Evolutionary conservation across 805 yeast species (phyloP).

Genomic region (Spathaspora hagerdaliae): DNA sequence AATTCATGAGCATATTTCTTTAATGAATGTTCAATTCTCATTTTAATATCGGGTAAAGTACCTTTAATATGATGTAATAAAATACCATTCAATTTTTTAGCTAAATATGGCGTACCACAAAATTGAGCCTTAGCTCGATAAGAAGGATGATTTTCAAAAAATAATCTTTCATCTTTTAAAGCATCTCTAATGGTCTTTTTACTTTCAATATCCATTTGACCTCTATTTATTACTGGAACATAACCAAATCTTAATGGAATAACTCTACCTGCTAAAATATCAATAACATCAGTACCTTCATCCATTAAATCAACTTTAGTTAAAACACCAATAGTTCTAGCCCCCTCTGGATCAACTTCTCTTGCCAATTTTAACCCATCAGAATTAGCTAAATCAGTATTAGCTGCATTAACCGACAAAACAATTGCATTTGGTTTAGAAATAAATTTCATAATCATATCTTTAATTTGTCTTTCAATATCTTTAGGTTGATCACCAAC

Average conservation of each 20-base stretch:
- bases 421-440: conserved; percentile 94
- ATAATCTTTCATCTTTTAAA: conserved; percentile 70
- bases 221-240: conserved; percentile 95
- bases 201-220: conserved; percentile 91
- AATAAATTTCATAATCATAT: conserved; percentile 87
- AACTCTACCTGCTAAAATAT: conserved; percentile 90
- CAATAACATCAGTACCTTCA: conserved; percentile 94
- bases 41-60: conserved; percentile 80
- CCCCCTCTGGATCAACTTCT: conserved; percentile 96
- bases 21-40: conserved; percentile 80
- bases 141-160: conserved; percentile 85
- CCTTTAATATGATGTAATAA: conserved; percentile 77
- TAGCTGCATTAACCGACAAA: conserved; percentile 92
- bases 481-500: conserved; percentile 99
- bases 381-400: conserved; percentile 94
- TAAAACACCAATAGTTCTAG: conserved; percentile 93
- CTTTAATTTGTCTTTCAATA: conserved; percentile 90
- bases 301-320: conserved; percentile 98
- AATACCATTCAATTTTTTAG: conserved; percentile 84
- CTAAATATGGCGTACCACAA: conserved; percentile 98
- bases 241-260: conserved; percentile 94
- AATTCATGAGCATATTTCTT: conserved; percentile 83
- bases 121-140: conserved; percentile 90
- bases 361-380: conserved; percentile 95
- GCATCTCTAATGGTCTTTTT: conserved; percentile 88